Conservation (phyloP, 2,329 filamentous ascomycete genomes). For the Plectosphaerella cucumerina region DNA sequence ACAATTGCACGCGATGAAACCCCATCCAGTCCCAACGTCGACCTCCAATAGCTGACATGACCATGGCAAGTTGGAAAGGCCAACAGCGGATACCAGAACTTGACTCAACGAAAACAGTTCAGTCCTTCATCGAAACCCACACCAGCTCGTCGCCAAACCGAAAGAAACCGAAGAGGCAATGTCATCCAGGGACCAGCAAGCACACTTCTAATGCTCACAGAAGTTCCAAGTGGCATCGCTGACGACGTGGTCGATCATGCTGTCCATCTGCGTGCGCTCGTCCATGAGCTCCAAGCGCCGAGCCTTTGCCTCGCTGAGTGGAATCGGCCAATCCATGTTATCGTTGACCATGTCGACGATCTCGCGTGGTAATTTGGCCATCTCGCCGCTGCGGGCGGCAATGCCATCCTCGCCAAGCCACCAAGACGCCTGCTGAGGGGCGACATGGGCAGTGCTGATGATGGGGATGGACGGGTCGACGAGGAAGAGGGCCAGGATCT, state of each 20-base stretch:
- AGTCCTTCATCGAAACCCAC: no score
- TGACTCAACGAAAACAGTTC: no score
- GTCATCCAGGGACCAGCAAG: no score
- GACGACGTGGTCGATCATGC: slow-evolving; percentile 2
- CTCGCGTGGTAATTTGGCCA: slow-evolving; percentile 15
- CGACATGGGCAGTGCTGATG: slow-evolving; percentile 39
- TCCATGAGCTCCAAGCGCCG: slow-evolving; percentile 20
- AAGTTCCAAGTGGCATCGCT: slow-evolving; percentile 13
- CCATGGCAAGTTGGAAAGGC: no score
- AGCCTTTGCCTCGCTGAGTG: slow-evolving; percentile 15
- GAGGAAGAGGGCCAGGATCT: slow-evolving; percentile 57
- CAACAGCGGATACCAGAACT: no score
- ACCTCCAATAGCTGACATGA: no score
- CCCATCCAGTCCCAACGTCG: no score
- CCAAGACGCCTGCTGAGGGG: slow-evolving; percentile 37
- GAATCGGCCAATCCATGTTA: slow-evolving; percentile 17
- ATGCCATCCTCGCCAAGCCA: slow-evolving; percentile 19
- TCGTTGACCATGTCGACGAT: slow-evolving; percentile 15
- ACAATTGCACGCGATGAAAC: no score
- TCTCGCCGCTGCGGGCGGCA: neutral
- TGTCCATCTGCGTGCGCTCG: slow-evolving; percentile 15
- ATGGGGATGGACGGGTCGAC: slow-evolving; percentile 50
- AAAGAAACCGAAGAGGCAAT: no score
- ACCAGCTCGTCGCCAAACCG: no score
- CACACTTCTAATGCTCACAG: slow-evolving; percentile 19